Evolutionary conservation across 768 basidiomycete genomes (phyloP).

Genomic region (Epithele typhae): DNA sequence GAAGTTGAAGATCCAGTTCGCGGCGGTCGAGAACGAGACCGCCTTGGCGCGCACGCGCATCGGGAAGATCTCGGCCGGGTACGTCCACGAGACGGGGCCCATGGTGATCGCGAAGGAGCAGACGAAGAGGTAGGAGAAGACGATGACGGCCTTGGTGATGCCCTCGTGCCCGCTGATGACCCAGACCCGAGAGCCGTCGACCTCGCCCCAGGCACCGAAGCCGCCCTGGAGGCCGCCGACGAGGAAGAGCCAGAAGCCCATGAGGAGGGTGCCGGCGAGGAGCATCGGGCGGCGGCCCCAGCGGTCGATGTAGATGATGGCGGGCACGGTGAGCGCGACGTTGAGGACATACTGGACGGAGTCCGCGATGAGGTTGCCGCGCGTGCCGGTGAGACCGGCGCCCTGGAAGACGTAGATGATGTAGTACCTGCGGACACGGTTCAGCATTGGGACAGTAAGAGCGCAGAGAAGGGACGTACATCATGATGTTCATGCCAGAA

Average conservation of each 20-base stretch:
- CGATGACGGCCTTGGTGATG: conserved; percentile 68
- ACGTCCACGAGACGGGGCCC: conserved; percentile 60
- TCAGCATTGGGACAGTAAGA: neutral
- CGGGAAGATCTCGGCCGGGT: conserved; percentile 69
- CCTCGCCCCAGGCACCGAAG: conserved; percentile 58
- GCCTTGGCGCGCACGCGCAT: conserved; percentile 65
- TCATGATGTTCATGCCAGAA: conserved; percentile 79
- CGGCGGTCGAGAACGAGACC: conserved; percentile 38
- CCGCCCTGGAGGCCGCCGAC: conserved; percentile 72
- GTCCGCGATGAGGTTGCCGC: conserved; percentile 72
- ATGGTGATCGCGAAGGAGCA: conserved; percentile 71
- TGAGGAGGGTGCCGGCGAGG: conserved; percentile 55
- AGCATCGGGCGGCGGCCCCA: conserved; percentile 81
- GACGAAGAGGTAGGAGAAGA: conserved; percentile 74
- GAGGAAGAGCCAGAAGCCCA: conserved; percentile 76
- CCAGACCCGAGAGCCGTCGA: conserved; percentile 46
- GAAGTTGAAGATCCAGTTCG: conserved; percentile 66
- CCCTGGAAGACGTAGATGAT: conserved; percentile 70
- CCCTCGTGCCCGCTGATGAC: conserved; percentile 50
- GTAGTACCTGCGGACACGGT: conserved; percentile 39
- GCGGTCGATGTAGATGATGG: conserved; percentile 63
- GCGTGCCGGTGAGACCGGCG: conserved; percentile 70
- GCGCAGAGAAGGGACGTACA: conserved; percentile 35
- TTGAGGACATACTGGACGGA: conserved; percentile 54
- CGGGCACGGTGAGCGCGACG: conserved; percentile 39